A percentile compares a stretch with the other conserved stretches of the same genome.
Conservation (phyloP, 2,329 filamentous ascomycete genomes). For the Chaetomiaceae sp. region DNA sequence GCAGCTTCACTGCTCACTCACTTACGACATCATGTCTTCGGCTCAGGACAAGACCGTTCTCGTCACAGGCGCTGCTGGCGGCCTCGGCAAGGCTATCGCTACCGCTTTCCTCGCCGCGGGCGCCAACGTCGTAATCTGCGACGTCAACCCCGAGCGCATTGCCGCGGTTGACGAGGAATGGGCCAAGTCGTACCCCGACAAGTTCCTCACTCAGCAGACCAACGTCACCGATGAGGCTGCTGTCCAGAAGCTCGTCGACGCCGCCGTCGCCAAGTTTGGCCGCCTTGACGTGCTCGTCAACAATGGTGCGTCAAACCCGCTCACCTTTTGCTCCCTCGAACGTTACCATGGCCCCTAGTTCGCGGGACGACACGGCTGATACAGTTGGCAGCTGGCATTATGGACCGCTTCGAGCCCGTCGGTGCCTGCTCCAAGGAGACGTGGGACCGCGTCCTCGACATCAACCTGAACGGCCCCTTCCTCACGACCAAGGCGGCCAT, state of each 20-base stretch:
- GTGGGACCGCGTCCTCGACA: constrained; percentile 51
- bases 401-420: constrained; percentile 52
- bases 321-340: too few species aligned
- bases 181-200: constrained; percentile 22
- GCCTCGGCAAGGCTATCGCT: constrained; percentile 34
- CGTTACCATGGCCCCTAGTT: too few species aligned
- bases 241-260: constrained; percentile 30
- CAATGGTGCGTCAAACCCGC: constrained; percentile 30
- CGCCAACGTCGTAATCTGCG: constrained; percentile 34
- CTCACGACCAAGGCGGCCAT: constrained; percentile 49
- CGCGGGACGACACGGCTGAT: too few species aligned
- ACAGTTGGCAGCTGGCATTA: constrained; percentile 42
- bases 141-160: constrained; percentile 31
- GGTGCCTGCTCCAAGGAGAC: constrained; percentile 41
- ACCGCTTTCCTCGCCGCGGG: constrained; percentile 31
- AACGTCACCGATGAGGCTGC: constrained; percentile 33
- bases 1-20: background rate
- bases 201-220: constrained; percentile 27
- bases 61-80: constrained; percentile 33
- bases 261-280: constrained; percentile 30
- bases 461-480: constrained; percentile 55
- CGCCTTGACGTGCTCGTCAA: constrained; percentile 54
- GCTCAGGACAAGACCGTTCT: constrained; percentile 28
- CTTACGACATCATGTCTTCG: constrained; percentile 19
- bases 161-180: constrained; percentile 26